Base-by-base conservation (phyloP, 1,139 yeast genomes). In the Pichiaceae sp. region DNA sequence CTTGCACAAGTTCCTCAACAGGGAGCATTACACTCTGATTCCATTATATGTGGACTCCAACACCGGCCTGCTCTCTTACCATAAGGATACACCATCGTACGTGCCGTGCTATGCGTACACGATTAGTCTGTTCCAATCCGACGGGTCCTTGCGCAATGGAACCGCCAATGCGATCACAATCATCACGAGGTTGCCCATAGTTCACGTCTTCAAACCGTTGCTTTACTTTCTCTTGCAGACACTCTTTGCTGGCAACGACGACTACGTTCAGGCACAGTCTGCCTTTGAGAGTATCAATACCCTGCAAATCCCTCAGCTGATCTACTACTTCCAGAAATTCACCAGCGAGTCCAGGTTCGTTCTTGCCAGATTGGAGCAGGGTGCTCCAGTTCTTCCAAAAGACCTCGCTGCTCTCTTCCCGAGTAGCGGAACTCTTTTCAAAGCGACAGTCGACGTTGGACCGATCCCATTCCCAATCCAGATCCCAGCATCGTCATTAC, bases 191-290 rank as follows among this genome's bases (percentile, higher is more conserved):
- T 48, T 70, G 28, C 52, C 66, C 4, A 64, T 60, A 42, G 70
- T 72, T 53, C 68, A 71, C 44, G 64, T 62, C 45, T 70, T 73
- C 45, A 69, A 66, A 47, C 79, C 79, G 2, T 49, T 74, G 35
- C 46, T 74, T 37, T 56, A 68, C 37, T 68, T 70, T 29, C 56
- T 74, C 32, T 57, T 73, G 38, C 78, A 72, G 49, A 55, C 55
- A 30, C 66, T 64, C 40, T 70, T 70, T 35, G 57, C 57, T 33
- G 52, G 59, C 26, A 38, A 42, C 17, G 38, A 35, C 28, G 31
- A 38, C n/a, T 27, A 19, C 19, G 29, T 34, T 1, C 12, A 28
- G 8, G 17, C 47, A 2, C 38, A 42, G 26, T 21, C 37, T 12
- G 36, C 42, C 1, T 43, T 36, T 12, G 16, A 34, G 8, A 43